These are phyloP conservation scores for Candida morakotiae DNA, from an alignment of 805 yeast genomes.

Conservation along the genomic window DNA sequence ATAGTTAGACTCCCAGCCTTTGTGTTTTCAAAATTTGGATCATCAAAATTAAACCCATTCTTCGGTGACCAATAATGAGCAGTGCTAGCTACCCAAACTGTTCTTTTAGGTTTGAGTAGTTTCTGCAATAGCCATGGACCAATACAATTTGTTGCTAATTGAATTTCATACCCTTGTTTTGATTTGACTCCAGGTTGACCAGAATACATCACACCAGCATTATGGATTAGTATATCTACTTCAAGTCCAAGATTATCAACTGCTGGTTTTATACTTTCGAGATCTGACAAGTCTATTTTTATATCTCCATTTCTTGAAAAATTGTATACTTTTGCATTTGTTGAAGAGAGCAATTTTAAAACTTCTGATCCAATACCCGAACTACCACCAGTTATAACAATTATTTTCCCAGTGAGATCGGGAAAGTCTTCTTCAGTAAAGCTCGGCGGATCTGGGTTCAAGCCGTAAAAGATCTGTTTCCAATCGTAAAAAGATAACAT, in stretches of 20 bases:
- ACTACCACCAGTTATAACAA: slow-evolving; percentile 38
- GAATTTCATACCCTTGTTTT: slow-evolving; percentile 35
- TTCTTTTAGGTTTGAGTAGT: slow-evolving; percentile 22
- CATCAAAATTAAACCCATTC: slow-evolving; percentile 31
- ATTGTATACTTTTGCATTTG: slow-evolving; percentile 29
- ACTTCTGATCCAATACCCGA: slow-evolving; percentile 31
- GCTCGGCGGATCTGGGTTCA: slow-evolving; percentile 8
- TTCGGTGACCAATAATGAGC: slow-evolving; percentile 27
- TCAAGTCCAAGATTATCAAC: slow-evolving; percentile 20
- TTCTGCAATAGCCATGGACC: slow-evolving; percentile 9
- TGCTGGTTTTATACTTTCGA: slow-evolving; percentile 34
- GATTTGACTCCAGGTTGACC: slow-evolving; percentile 14
- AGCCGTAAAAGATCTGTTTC: slow-evolving; percentile 7
- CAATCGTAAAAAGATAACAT: slow-evolving; percentile 6
- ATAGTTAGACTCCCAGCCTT: slow-evolving; percentile 10
- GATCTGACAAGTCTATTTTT: slow-evolving; percentile 32
- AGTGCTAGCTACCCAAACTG: slow-evolving; percentile 44
- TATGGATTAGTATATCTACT: slow-evolving; percentile 18
- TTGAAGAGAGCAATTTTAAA: slow-evolving; percentile 22
- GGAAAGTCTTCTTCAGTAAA: slow-evolving; percentile 17
- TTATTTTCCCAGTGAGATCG: slow-evolving; percentile 31
- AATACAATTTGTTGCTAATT: slow-evolving; percentile 27
- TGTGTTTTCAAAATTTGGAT: slow-evolving; percentile 19
- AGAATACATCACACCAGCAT: slow-evolving; percentile 26
- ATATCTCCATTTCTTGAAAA: slow-evolving; percentile 34